Base-by-base conservation (phyloP, 257 asterid species). In the Jaltomata sinuosa region DNA sequence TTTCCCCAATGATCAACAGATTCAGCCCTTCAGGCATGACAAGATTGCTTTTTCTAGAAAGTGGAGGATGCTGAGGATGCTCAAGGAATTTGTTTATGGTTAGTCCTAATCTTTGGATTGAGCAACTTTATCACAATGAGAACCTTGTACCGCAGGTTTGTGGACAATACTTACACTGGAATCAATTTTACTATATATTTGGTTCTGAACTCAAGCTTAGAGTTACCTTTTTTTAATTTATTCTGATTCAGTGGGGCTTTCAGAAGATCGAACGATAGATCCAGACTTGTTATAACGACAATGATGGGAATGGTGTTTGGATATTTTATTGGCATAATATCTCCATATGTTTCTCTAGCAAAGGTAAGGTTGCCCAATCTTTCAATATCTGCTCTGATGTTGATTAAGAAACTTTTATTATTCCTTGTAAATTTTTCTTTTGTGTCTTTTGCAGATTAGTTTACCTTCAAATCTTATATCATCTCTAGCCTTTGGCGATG, bases 261-360 rank as follows among this genome's bases (percentile, higher is more conserved):
- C 65, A 96, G 88, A 91, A 96, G 83, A 88, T 81, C 98, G 38
- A 92, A 91, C 84, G 97, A 89, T 83, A 84, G 95, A 68, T 90
- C 90, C 64, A 91, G 98, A 67, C 93, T 94, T 65, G 53, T 96
- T 71, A 85, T 93, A 61, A 93, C 98, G 54, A 91, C 98, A 85
- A 85, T 96, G 85, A 91, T 92, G 88, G 98, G 99, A 83, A 91
- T 94, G 90, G 90, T 94, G 79, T 87, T 96, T 83, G 99, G 99
- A 89, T 96, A 96, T 90, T 89, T 93, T 82, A 82, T 96, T 47
- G 98, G 99, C 79, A 91, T 94, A 67, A 93, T 98, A 6, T 96
- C 93, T 91, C 99, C 99, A 47, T 90, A 93, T 81, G 94, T 90
- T 89, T 88, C 97, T 79, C 85, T 94, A 83, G 83, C 93, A 81